Percentiles rank a stretch among this genome's conserved stretches.
phyloP scores from a whole-genome alignment of 805 yeast genomes.

The Candida golubevii region DNA sequence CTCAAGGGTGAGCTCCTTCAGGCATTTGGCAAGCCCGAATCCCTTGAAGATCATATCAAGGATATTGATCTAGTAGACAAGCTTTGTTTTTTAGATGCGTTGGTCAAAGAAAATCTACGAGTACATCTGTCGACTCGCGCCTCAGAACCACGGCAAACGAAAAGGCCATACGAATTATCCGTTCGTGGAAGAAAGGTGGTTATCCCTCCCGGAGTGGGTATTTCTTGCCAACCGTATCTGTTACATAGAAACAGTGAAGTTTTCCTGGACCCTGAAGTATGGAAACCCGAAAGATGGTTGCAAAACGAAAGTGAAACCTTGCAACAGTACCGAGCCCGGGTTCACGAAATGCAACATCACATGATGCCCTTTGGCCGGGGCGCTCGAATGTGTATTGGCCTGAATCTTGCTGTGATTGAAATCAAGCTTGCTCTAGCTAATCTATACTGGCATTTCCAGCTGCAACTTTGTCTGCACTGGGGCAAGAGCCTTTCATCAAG shows the following conservation, averaged over 20 bases:
- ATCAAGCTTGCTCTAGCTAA: constrained; percentile 55
- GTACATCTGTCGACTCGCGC: constrained; percentile 73
- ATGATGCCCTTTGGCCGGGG: constrained; percentile 74
- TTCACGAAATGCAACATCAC: constrained; percentile 44
- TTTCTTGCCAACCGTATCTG: constrained; percentile 64
- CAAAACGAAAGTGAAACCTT: constrained; percentile 28
- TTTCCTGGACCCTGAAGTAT: constrained; percentile 49
- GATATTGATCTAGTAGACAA: constrained; percentile 44
- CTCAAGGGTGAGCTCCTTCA: constrained; percentile 44
- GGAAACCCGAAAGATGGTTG: constrained; percentile 63
- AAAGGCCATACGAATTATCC: constrained; percentile 21
- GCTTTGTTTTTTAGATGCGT: constrained; percentile 55
- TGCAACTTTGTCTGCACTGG: no score
- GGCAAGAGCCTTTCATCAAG: no score
- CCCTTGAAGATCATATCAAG: constrained; percentile 17
- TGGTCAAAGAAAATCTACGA: constrained; percentile 56
- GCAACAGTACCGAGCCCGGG: constrained; percentile 28
- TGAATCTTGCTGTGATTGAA: constrained; percentile 62
- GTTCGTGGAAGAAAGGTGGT: constrained; percentile 7
- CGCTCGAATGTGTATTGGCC: constrained; percentile 68
- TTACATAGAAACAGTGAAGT: constrained; percentile 48
- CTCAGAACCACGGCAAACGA: constrained; percentile 56
- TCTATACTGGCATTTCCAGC: constrained; percentile 46
- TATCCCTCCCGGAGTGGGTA: constrained; percentile 52
- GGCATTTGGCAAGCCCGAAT: constrained; percentile 28